phyloP scores from a whole-genome alignment of 1,284 basidiomycete species.

The Cerioporus squamosus region DNA sequence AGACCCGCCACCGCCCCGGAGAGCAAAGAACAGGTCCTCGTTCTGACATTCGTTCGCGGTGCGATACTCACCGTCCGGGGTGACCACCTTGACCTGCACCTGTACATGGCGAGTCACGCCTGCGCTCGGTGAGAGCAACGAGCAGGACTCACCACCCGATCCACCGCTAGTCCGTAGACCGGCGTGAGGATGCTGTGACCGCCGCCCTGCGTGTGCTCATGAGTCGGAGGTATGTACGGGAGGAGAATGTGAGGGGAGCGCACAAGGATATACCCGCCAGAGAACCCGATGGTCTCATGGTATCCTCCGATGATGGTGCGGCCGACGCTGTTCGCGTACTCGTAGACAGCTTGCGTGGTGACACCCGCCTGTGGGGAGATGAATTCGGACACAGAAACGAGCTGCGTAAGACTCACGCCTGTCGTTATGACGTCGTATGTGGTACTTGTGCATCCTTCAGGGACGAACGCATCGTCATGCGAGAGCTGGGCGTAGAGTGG shows the following conservation, averaged over 20 bases:
- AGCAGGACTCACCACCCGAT: slow-evolving; percentile 37
- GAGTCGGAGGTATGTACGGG: slow-evolving; percentile 37
- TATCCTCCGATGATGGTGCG: slow-evolving; percentile 40
- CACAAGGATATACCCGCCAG: slow-evolving; percentile 36
- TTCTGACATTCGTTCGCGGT: slow-evolving; percentile 40
- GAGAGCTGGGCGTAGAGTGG: slow-evolving; percentile 17
- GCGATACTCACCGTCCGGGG: slow-evolving; percentile 35
- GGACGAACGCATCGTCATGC: slow-evolving; percentile 25
- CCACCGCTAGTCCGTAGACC: slow-evolving; percentile 41
- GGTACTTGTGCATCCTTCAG: slow-evolving; percentile 25
- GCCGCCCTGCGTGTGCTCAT: slow-evolving; percentile 41
- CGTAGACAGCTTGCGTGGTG: slow-evolving; percentile 32
- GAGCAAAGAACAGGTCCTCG: slow-evolving; percentile 39
- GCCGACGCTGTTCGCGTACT: slow-evolving; percentile 36
- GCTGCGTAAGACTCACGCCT: slow-evolving; percentile 23
- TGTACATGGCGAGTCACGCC: not conserved
- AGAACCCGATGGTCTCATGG: slow-evolving; percentile 34
- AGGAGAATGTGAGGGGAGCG: slow-evolving; percentile 27
- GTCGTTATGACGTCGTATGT: slow-evolving; percentile 31
- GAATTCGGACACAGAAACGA: not conserved
- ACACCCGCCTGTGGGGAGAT: slow-evolving; percentile 29
- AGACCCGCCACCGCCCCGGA: slow-evolving; percentile 32
- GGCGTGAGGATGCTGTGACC: slow-evolving; percentile 49
- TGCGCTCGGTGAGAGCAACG: no score
- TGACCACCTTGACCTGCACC: slow-evolving; percentile 33